Evolutionary conservation across 495 filamentous ascomycete genomes (phyloP), one percentile per base, ranked within the genome.

Genomic region (Aspergillus kassunensis): DNA sequence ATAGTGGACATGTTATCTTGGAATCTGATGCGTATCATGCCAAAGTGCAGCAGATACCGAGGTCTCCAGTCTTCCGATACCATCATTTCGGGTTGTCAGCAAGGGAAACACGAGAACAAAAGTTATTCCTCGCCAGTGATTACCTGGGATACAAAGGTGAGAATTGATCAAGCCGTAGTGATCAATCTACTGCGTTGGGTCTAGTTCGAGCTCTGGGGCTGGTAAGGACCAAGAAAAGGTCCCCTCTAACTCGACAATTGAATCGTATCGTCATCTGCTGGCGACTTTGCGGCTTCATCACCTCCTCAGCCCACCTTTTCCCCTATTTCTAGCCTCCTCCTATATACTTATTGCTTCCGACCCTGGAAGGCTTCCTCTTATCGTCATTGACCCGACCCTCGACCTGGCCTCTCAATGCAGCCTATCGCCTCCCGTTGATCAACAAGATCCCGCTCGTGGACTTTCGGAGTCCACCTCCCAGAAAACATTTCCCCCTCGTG

Each of bases 261-360:
- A 20, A 44, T 53, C 42, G 31, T 45, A 53, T 53, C 50, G 41
- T 40, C 50, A 53, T 50, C 47, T n/a, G n/a, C 24, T 49, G 23
- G 23, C 40, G n/a, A 36, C 11, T 9, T n/a, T 33, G 30, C 37
- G 35, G 5, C 16, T 50, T 47, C n/a, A 19, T 45, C 46, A 30
- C 21, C 53, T 45, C 23, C 27, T 23, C 34, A 29, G 34, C 44
- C 43, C 33, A 41, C 9, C 10, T 51, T 31, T 23, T 13, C 37
- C 16, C 33, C 2, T 40, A 40, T 40, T 19, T 40, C 37, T 40
- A 40, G 8, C 9, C 20, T 12, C 23, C 33, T 23, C 40, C 40
- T 47, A 9, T 13, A 15, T 13, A 31, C 43, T 33, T 8, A 5
- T 23, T 27, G n/a, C 18, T 16, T 12, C 30, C 27, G 27, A 5